Evolutionary conservation across 2,329 filamentous ascomycete species (phyloP).

Genomic region (Phyllosticta paracitricarpa): DNA sequence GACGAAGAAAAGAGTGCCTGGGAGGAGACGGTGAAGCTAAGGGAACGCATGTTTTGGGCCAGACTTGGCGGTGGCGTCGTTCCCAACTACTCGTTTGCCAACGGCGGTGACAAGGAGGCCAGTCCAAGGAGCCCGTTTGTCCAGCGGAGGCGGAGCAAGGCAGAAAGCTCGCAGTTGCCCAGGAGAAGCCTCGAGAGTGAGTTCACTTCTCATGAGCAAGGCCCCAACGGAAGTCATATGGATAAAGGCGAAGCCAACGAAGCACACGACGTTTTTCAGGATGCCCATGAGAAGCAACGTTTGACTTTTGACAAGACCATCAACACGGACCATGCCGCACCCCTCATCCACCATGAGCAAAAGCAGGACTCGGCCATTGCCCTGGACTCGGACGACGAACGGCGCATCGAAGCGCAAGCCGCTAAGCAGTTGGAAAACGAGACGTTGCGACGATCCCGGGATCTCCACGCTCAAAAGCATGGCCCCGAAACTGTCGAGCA

Average conservation of each 20-base stretch:
- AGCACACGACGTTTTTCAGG: constrained; percentile 13
- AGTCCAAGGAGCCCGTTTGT: constrained; percentile 20
- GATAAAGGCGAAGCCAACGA: constrained; percentile 24
- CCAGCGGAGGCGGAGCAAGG: constrained; percentile 14
- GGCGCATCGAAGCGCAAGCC: constrained; percentile 25
- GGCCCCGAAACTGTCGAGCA: constrained; percentile 3
- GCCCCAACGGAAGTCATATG: neutral
- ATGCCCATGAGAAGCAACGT: constrained; percentile 23
- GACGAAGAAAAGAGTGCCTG: constrained; percentile 81
- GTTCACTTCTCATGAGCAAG: constrained; percentile 1
- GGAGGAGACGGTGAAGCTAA: constrained; percentile 83
- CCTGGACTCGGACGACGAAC: constrained; percentile 22
- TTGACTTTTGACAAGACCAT: constrained; percentile 13
- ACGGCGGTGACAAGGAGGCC: constrained; percentile 19
- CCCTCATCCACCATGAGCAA: neutral
- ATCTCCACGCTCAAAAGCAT: neutral
- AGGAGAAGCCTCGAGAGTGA: constrained; percentile 17
- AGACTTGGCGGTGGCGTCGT: constrained; percentile 85
- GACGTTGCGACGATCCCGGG: neutral
- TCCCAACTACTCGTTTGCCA: constrained; percentile 40
- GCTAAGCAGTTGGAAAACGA: constrained; percentile 23
- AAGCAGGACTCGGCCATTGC: constrained; percentile 10
- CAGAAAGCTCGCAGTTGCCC: constrained; percentile 14
- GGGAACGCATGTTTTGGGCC: constrained; percentile 97
- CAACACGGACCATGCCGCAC: neutral